Base-by-base conservation (phyloP, 768 basidiomycete genomes). In the Termitomyces sp. region DNA sequence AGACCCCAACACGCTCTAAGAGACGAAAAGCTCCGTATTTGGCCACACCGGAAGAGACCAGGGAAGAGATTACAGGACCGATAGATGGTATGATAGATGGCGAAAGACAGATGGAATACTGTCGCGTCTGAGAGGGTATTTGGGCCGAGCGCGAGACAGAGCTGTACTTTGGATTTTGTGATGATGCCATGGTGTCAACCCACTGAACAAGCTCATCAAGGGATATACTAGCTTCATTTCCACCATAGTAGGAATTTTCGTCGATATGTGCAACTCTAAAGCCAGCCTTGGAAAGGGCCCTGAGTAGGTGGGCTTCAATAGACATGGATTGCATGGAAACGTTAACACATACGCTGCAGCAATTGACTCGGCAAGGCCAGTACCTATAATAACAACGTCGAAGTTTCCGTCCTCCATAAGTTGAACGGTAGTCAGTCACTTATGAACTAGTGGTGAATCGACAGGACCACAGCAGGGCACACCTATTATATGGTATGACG, bases 21-120 rank as follows among this genome's bases (percentile, higher is more conserved):
- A 97, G 77, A 43, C 89, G 85, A 66, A 94, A 98, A 2, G 86
- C 87, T n/a, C 93, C 91, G 64, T 98, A 98, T 54, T 87, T 85
- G 7, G 93, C 80, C 13, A 98, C 93, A 22, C 92, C 89, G 12
- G 91, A 94, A 0, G 80, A 75, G 10, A 96, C 75, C 3, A 98
- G 75, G 2, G 88, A 81, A 2, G 88, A 80, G 39, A 98, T 91
- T 31, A 91, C 76, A 0, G 88, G 80, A 0, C 95, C 94, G 7
- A 81, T 65, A 0, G 92, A 86, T 2, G 91, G 88, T 15, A 98
- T 84, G 3, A 98, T 73, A 2, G 88, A 77, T 0, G 95, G 95
- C 7, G 81, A 77, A n/a, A 98, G 80, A 13, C 91, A 94, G 25
- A 98, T 72, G 0, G 94, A 85, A 69, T 94, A 98, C 50, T 87